phyloP scores from a whole-genome alignment of 106 monocot genomes.

The Dendrobium officinale region DNA sequence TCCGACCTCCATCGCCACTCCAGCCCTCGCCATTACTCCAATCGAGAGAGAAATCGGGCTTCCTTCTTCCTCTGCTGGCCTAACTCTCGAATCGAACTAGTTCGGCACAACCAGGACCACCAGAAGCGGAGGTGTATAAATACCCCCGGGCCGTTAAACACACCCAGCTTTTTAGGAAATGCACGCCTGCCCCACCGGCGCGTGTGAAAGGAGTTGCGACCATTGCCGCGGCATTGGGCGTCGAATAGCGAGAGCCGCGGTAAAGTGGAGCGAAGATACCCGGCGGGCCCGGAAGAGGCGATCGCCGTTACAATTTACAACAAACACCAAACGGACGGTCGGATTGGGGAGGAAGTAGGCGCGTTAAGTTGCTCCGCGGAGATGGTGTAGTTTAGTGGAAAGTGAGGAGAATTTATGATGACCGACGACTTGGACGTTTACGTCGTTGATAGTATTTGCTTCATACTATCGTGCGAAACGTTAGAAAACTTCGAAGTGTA shows the following conservation, averaged over 20 bases:
- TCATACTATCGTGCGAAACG: too few species aligned
- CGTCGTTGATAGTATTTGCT: too few species aligned
- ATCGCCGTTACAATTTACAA: background rate
- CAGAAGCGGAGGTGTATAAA: background rate
- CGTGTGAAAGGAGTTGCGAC: background rate
- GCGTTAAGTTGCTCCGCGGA: too few species aligned
- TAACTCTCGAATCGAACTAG: background rate
- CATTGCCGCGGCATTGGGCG: background rate
- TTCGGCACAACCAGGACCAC: background rate
- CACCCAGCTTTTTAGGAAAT: background rate
- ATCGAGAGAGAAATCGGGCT: background rate
- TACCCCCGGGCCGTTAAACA: background rate
- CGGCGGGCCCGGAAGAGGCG: background rate
- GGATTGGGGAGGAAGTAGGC: background rate
- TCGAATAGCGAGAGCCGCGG: background rate
- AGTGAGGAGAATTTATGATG: too few species aligned
- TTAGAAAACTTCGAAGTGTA: too few species aligned
- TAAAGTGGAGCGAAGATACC: background rate
- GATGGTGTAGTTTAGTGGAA: too few species aligned
- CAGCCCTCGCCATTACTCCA: background rate
- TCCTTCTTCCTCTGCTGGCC: background rate
- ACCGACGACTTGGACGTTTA: too few species aligned
- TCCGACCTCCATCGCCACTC: conserved; percentile 12
- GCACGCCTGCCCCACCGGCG: background rate
- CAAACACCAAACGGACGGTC: conserved; percentile 1